phyloP scores from a whole-genome alignment of 371 early-diverging fungal genomes.

The Apophysomyces sp. region DNA sequence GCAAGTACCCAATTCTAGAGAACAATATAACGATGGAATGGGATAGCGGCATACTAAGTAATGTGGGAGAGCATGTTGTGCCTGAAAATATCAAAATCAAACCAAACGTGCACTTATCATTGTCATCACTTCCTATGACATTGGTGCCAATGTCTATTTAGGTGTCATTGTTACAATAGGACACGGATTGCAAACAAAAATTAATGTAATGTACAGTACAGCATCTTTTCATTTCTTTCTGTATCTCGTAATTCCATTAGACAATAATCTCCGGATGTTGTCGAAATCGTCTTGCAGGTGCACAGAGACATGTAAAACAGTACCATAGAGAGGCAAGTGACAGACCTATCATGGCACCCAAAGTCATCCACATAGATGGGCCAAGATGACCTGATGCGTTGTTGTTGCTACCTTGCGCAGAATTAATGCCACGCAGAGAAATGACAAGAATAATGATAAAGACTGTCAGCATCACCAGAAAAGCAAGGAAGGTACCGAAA shows the following conservation, averaged over 20 bases:
- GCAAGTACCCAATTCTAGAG: too few species aligned
- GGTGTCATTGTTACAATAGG: too few species aligned
- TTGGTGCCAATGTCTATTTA: too few species aligned
- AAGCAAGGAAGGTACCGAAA: slow-evolving; percentile 28
- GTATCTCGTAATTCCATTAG: neutral
- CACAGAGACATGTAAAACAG: slow-evolving; percentile 23
- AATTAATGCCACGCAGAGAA: slow-evolving; percentile 34
- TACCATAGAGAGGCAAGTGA: slow-evolving; percentile 26
- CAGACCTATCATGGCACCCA: slow-evolving; percentile 29
- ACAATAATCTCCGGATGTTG: neutral
- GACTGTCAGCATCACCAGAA: slow-evolving; percentile 26
- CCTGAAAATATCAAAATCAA: too few species aligned
- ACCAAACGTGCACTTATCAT: too few species aligned
- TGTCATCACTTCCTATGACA: too few species aligned
- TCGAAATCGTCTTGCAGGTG: slow-evolving; percentile 17
- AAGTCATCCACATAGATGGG: slow-evolving; percentile 30
- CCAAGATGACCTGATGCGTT: slow-evolving; percentile 28
- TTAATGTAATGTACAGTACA: too few species aligned
- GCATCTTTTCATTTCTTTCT: too few species aligned
- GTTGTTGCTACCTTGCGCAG: slow-evolving; percentile 15
- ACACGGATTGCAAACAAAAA: too few species aligned
- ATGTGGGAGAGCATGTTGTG: too few species aligned
- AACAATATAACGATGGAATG: too few species aligned
- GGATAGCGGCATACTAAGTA: too few species aligned
- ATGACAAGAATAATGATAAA: slow-evolving; percentile 28